Conservation (phyloP, 176 grass and related monocot species). For the Aegilops speltoides region DNA sequence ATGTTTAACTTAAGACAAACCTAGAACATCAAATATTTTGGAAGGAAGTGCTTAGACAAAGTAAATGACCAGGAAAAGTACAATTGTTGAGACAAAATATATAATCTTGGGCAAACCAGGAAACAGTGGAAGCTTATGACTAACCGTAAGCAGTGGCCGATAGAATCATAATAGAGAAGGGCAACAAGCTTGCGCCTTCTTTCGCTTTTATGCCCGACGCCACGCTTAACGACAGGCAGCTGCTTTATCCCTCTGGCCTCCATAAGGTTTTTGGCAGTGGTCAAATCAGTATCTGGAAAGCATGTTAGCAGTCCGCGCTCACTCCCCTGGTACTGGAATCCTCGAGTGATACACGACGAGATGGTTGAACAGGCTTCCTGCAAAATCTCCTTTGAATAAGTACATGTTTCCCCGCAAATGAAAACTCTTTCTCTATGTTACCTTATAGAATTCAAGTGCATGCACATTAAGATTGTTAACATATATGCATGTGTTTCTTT, state of each 20-base stretch:
- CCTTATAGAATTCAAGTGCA: neutral
- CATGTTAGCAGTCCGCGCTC: slow-evolving; percentile 77
- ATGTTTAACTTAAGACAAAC: too few species aligned
- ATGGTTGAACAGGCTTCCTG: slow-evolving; percentile 64
- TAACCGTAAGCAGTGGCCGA: slow-evolving; percentile 74
- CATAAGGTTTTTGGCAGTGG: slow-evolving; percentile 89
- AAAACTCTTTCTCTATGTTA: neutral
- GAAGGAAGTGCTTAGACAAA: neutral
- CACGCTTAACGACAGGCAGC: slow-evolving; percentile 91
- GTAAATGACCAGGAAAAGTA: slow-evolving; percentile 19
- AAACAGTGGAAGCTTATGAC: slow-evolving; percentile 14
- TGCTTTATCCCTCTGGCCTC: slow-evolving; percentile 96
- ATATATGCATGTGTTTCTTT: neutral
- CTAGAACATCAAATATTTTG: too few species aligned
- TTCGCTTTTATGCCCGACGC: slow-evolving; percentile 47
- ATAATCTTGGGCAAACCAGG: neutral
- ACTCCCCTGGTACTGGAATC: slow-evolving; percentile 59
- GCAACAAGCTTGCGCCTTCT: slow-evolving; percentile 64
- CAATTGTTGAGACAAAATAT: neutral
- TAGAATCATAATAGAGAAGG: slow-evolving; percentile 87
- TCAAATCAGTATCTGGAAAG: slow-evolving; percentile 93
- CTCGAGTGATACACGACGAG: slow-evolving; percentile 69
- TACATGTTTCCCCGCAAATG: neutral
- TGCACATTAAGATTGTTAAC: neutral
- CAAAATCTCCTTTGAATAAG: slow-evolving; percentile 39